A percentile compares a stretch with the other conserved stretches of the same genome.
These are phyloP conservation scores for Talaromyces islandicus DNA, from an alignment of 2,329 filamentous ascomycete species.

Conservation along the genomic window DNA sequence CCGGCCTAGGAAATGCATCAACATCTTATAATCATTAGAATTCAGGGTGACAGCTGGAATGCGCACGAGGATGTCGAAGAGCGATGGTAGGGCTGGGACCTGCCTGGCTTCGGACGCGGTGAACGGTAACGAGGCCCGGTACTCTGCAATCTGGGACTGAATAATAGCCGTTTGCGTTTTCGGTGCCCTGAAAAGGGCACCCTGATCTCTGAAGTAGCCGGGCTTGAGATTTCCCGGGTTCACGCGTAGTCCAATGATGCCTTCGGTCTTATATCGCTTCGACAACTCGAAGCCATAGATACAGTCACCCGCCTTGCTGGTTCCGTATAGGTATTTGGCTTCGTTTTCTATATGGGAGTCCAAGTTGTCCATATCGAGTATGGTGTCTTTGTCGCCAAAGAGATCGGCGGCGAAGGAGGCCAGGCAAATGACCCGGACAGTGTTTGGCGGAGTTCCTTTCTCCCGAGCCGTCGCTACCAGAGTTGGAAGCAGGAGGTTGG, in stretches of 20 bases:
- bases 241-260: slow-evolving; percentile 8
- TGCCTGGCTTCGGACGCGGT: background rate
- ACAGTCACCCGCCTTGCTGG: slow-evolving; percentile 33
- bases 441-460: slow-evolving; percentile 16
- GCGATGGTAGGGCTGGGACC: background rate
- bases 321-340: slow-evolving; percentile 23
- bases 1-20: slow-evolving; percentile 15
- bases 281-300: slow-evolving; percentile 28
- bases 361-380: slow-evolving; percentile 10
- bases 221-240: slow-evolving; percentile 1
- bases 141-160: too few relatives aligned
- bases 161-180: too few relatives aligned
- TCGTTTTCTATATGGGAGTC: background rate
- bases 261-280: slow-evolving; percentile 14
- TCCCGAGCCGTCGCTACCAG: slow-evolving; percentile 22
- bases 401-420: background rate
- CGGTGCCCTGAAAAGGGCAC: background rate
- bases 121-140: background rate
- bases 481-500: slow-evolving; percentile 30
- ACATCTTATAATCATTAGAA: slow-evolving; percentile 23
- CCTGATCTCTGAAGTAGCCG: background rate
- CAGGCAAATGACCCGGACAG: slow-evolving; percentile 29
- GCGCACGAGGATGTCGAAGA: slow-evolving; percentile 14
- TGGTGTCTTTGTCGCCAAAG: background rate
- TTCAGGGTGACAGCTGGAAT: slow-evolving; percentile 27